Percentiles rank a stretch among this genome's conserved stretches.
Conservation (phyloP, 2,329 filamentous ascomycete genomes). For the Colletotrichum tropicicola region DNA sequence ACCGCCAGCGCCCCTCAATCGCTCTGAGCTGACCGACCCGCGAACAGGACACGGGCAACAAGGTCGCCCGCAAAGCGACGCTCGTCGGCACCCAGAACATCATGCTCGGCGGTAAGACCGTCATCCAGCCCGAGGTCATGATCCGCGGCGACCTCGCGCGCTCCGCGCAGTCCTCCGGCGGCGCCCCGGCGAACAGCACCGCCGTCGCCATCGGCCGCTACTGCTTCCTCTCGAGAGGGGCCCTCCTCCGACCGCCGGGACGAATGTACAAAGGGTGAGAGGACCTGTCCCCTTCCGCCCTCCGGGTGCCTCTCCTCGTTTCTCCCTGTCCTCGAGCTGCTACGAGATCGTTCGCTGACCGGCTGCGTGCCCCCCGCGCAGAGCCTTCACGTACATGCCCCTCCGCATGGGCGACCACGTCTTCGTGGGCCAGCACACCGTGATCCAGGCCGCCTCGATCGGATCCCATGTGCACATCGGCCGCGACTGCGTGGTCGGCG, state of each 20-base stretch:
- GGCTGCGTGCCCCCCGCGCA: conserved; percentile 32
- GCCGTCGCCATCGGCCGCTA: conserved; percentile 91
- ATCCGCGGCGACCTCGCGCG: conserved; percentile 88
- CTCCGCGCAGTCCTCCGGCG: conserved; percentile 56
- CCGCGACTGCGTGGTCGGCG: conserved; percentile 77
- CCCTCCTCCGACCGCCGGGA: conserved; percentile 83
- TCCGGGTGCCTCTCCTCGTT: no score
- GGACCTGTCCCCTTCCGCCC: no score
- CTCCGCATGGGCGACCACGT: conserved; percentile 95
- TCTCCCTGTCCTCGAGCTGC: neutral
- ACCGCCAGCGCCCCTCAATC: neutral
- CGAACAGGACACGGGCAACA: conserved; percentile 92
- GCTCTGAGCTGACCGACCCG: neutral
- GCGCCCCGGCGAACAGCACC: conserved; percentile 60
- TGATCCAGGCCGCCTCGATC: conserved; percentile 85
- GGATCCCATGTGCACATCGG: conserved; percentile 90
- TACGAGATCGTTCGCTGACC: neutral
- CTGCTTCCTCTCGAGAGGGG: conserved; percentile 84
- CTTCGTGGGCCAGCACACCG: conserved; percentile 79
- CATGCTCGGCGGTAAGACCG: conserved; percentile 93
- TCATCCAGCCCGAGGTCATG: conserved; percentile 94
- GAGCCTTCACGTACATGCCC: conserved; percentile 80
- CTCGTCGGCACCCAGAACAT: conserved; percentile 98
- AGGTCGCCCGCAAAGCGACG: conserved; percentile 90
- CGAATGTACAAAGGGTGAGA: conserved; percentile 78